These are phyloP conservation scores for Nowakowskiella sp. DNA, from an alignment of 192 early-diverging fungal genomes.

Conservation along the genomic window DNA sequence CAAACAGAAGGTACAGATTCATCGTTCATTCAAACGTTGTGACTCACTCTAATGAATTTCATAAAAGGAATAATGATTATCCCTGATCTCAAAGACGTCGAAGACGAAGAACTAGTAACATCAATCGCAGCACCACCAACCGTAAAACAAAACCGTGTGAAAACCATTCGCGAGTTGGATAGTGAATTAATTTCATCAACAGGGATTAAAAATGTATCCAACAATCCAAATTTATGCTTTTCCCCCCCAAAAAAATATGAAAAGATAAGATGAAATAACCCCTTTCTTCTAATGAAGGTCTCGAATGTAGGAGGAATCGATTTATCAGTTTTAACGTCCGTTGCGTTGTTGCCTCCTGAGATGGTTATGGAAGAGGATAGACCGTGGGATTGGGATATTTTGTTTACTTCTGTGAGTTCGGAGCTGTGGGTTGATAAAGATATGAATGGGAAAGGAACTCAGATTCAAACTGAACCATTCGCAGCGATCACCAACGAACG, in stretches of 20 bases:
- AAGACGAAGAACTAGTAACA: constrained; percentile 34
- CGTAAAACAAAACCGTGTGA: constrained; percentile 33
- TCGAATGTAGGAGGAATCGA: constrained; percentile 27
- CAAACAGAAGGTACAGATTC: too few species aligned
- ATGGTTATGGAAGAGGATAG: constrained; percentile 29
- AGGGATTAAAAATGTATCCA: constrained; percentile 26
- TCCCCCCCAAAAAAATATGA: too few species aligned
- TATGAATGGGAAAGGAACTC: too few species aligned
- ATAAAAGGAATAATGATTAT: constrained; percentile 37
- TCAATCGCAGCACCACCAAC: constrained; percentile 36
- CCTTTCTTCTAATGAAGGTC: constrained; percentile 8
- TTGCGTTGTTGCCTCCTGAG: constrained; percentile 31
- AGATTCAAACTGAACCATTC: too few species aligned
- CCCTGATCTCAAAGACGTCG: constrained; percentile 37
- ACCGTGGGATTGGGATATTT: constrained; percentile 44
- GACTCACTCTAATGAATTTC: too few species aligned
- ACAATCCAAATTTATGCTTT: too few species aligned
- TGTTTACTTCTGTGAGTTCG: constrained; percentile 29
- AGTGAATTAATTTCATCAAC: constrained; percentile 24
- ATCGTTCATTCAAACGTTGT: too few species aligned
- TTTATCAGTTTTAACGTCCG: constrained; percentile 25
- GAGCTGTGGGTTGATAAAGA: too few species aligned
- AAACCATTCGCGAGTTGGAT: constrained; percentile 37
- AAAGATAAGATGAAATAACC: too few species aligned
- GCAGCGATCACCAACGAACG: too few species aligned